These are phyloP conservation scores for Ichthyophthirius multifiliis DNA, from an alignment of 169 alveolate species.

Conservation along the genomic window DNA sequence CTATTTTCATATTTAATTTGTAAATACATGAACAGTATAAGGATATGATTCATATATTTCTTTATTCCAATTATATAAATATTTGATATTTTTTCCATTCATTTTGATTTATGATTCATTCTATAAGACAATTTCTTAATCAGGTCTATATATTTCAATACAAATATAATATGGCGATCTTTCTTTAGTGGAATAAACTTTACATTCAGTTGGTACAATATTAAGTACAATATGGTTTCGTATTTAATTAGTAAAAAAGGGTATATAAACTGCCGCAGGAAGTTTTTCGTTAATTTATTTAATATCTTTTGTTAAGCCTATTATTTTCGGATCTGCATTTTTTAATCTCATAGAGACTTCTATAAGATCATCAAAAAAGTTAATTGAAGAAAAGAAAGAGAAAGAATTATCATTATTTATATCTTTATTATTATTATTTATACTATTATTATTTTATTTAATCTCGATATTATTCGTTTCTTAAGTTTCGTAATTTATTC, in stretches of 20 bases:
- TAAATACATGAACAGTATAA: background rate
- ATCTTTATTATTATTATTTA: background rate
- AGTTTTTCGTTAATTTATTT: constrained; percentile 50
- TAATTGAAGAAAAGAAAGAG: constrained; percentile 46
- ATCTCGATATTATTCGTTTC: background rate
- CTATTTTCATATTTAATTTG: background rate
- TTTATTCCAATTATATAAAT: background rate
- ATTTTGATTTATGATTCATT: constrained; percentile 23
- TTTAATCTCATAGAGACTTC: constrained; percentile 45
- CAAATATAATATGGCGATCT: constrained; percentile 77
- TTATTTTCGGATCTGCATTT: constrained; percentile 43
- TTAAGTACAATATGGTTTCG: constrained; percentile 75
- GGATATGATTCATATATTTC: background rate
- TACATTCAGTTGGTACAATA: constrained; percentile 72
- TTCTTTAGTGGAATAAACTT: constrained; percentile 74
- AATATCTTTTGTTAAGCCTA: constrained; percentile 50
- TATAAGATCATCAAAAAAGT: constrained; percentile 57
- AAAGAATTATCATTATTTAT: constrained; percentile 12
- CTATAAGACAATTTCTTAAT: constrained; percentile 44
- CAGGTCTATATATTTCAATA: constrained; percentile 77
- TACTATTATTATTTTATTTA: background rate
- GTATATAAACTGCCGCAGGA: constrained; percentile 77
- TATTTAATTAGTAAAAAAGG: constrained; percentile 62
- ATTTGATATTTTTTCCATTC: background rate
- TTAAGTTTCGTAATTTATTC: background rate